Percentiles rank a stretch among this genome's conserved stretches.
These are phyloP conservation scores for Hypomontagnella submonticulosa DNA, from an alignment of 495 filamentous ascomycete species.

Conservation along the genomic window DNA sequence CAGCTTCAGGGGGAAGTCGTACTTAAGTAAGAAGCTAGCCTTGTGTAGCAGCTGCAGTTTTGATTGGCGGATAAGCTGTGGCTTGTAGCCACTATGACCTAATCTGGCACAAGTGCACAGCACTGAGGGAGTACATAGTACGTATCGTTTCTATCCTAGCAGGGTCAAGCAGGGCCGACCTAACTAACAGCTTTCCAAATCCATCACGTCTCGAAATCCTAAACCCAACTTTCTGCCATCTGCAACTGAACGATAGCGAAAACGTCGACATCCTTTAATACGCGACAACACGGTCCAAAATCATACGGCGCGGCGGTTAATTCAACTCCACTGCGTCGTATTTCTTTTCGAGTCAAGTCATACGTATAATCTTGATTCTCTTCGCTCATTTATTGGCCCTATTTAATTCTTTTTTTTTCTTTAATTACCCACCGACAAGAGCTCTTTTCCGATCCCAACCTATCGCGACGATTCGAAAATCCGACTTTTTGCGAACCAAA, in stretches of 20 bases:
- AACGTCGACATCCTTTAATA: constrained; percentile 19
- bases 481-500: constrained; percentile 15
- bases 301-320: constrained; percentile 6
- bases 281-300: constrained; percentile 27
- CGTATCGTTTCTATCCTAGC: constrained; percentile 7
- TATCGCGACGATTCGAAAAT: constrained; percentile 10
- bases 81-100: constrained; percentile 33
- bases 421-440: constrained; percentile 17
- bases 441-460: neutral
- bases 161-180: constrained; percentile 14
- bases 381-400: constrained; percentile 39
- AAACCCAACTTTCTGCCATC: constrained; percentile 26
- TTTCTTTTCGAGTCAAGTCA: constrained; percentile 28
- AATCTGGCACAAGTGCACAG: constrained; percentile 27
- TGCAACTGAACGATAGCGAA: constrained; percentile 15
- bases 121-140: neutral
- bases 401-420: constrained; percentile 31
- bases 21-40: too few relatives aligned
- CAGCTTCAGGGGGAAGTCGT: constrained; percentile 35
- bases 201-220: constrained; percentile 39
- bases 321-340: constrained; percentile 18
- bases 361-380: constrained; percentile 39
- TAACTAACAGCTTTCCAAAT: constrained; percentile 40
- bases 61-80: constrained; percentile 32
- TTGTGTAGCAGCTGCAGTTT: constrained; percentile 11